These are phyloP conservation scores for Scutellaria galericulata DNA, from an alignment of 257 asterid genomes.

Conservation along the genomic window DNA sequence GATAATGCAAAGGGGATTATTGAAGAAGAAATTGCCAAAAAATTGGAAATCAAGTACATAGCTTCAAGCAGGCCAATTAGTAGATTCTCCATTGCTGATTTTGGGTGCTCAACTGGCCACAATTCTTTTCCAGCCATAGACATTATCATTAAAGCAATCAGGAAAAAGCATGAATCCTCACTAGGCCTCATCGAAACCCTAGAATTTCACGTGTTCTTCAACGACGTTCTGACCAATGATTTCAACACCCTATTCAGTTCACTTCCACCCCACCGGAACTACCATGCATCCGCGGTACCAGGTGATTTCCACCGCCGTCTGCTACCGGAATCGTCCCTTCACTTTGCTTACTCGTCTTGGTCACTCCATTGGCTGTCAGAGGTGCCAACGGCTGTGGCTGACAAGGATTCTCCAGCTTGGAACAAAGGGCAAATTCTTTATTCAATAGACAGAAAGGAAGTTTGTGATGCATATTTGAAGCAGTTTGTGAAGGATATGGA, in stretches of 20 bases:
- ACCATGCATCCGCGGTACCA: conserved; percentile 26
- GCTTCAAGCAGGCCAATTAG: no score
- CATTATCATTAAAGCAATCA: conserved; percentile 27
- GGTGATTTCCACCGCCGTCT: conserved; percentile 39
- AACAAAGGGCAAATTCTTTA: no score
- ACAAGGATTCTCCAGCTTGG: no score
- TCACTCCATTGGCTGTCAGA: no score
- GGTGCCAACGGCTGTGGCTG: no score
- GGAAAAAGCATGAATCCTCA: neutral
- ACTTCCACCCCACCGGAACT: conserved; percentile 27
- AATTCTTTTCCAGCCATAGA: no score
- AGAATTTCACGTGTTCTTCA: neutral
- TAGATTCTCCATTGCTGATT: no score
- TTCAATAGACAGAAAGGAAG: no score
- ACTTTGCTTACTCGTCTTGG: neutral
- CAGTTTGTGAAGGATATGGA: no score
- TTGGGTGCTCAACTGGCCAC: no score
- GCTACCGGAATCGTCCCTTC: neutral
- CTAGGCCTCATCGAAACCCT: neutral
- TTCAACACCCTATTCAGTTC: conserved; percentile 40
- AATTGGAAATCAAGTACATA: conserved; percentile 10
- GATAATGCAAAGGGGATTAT: conserved; percentile 29
- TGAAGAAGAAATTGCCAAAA: conserved; percentile 36
- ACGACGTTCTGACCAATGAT: conserved; percentile 32
- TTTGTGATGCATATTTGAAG: no score